Conservation (phyloP, 2,329 filamentous ascomycete species). For the Trichoderma afroharzianum region DNA sequence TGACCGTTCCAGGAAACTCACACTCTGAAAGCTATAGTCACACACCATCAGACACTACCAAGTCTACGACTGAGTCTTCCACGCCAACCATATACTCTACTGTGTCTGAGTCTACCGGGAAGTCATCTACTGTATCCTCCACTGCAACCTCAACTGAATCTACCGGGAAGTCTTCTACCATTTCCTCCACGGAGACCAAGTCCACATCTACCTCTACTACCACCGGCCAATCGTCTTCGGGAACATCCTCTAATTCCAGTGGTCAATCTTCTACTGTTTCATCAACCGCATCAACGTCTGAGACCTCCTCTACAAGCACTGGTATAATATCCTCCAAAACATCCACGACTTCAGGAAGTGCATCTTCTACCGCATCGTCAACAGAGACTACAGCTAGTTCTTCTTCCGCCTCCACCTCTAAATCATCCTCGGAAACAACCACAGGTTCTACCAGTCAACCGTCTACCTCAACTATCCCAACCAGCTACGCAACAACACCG, state of each 20-base stretch:
- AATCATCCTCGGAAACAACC: neutral
- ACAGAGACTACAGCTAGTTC: neutral
- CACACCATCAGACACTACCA: neutral
- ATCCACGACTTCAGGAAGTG: neutral
- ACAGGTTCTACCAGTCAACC: neutral
- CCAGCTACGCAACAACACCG: neutral
- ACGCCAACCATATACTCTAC: neutral
- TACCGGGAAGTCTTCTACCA: neutral
- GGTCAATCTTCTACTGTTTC: neutral
- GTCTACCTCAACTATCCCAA: neutral
- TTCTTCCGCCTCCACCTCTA: neutral
- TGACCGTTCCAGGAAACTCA: conserved; percentile 4
- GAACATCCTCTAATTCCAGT: neutral
- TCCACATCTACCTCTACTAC: neutral
- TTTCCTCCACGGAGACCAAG: neutral
- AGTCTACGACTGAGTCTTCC: neutral
- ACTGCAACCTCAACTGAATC: neutral
- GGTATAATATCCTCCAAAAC: neutral
- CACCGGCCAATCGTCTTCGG: neutral
- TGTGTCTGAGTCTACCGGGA: neutral
- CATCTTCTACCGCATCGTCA: neutral
- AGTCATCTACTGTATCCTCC: neutral
- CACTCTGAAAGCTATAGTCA: neutral
- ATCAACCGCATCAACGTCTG: neutral
- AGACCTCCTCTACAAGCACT: neutral